Evolutionary conservation across 495 filamentous ascomycete species (phyloP).

Genomic region (Halenospora varia): DNA sequence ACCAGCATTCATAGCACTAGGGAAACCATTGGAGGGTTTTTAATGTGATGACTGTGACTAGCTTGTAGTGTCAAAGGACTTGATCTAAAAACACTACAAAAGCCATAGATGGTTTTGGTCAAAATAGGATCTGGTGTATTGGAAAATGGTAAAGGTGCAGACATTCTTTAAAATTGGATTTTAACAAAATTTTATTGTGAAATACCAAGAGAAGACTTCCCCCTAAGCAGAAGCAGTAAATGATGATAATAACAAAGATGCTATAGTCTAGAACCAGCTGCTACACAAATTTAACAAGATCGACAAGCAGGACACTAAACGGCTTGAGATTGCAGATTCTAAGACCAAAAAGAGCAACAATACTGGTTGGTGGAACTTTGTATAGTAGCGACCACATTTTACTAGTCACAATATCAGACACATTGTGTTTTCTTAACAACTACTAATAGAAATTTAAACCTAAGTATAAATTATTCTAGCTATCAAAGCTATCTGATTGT

Average conservation of each 20-base stretch:
- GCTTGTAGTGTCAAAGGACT: too few species aligned
- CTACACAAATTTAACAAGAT: neutral
- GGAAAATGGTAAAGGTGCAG: too few species aligned
- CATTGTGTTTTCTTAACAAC: too few species aligned
- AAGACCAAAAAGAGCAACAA: neutral
- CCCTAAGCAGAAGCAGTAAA: neutral
- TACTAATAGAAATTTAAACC: too few species aligned
- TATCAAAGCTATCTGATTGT: too few species aligned
- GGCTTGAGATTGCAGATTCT: neutral
- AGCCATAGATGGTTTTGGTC: too few species aligned
- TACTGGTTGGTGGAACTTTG: neutral
- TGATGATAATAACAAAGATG: neutral
- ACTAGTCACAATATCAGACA: neutral
- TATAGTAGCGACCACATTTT: neutral
- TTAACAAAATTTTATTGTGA: neutral
- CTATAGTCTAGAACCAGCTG: neutral
- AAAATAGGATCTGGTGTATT: too few species aligned
- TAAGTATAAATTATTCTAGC: too few species aligned
- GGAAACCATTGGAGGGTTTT: too few species aligned
- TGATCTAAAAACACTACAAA: too few species aligned
- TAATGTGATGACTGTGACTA: too few species aligned
- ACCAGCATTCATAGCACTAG: too few species aligned
- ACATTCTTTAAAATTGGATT: neutral
- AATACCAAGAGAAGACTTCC: neutral
- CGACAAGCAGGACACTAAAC: neutral